These are phyloP conservation scores for Synchytrium microbalum DNA, from an alignment of 371 early-diverging fungal species.

Conservation along the genomic window DNA sequence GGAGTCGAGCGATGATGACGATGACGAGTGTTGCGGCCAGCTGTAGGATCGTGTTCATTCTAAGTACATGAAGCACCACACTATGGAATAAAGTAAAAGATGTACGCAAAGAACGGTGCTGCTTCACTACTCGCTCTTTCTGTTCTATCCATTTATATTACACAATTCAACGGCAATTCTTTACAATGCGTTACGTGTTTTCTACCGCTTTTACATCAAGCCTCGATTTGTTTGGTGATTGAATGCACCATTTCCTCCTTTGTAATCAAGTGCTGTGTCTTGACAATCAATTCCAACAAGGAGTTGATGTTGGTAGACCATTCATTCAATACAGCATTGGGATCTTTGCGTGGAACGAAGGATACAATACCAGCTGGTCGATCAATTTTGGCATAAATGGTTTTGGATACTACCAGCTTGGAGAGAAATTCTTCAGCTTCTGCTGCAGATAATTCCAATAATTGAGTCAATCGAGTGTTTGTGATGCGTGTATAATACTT, in stretches of 20 bases:
- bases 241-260: slow-evolving; percentile 71
- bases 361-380: slow-evolving; percentile 82
- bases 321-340: slow-evolving; percentile 79
- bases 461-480: slow-evolving; percentile 64
- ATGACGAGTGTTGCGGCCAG: slow-evolving; percentile 2
- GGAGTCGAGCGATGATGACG: background rate
- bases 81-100: too few relatives aligned
- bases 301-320: slow-evolving; percentile 87
- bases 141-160: too few relatives aligned
- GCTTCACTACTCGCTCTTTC: too few relatives aligned
- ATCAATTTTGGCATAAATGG: slow-evolving; percentile 91
- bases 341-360: slow-evolving; percentile 71
- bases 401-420: slow-evolving; percentile 85
- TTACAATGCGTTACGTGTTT: too few relatives aligned
- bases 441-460: slow-evolving; percentile 62
- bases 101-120: too few relatives aligned
- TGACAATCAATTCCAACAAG: slow-evolving; percentile 82
- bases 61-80: too few relatives aligned
- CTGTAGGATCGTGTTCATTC: too few relatives aligned
- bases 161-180: too few relatives aligned
- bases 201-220: too few relatives aligned
- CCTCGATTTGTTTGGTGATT: slow-evolving; percentile 8
- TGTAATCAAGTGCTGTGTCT: slow-evolving; percentile 86
- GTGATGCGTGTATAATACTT: slow-evolving; percentile 90
- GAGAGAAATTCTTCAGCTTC: slow-evolving; percentile 87